Conservation (phyloP, 192 early-diverging fungal species). For the Coemansia sp. region DNA sequence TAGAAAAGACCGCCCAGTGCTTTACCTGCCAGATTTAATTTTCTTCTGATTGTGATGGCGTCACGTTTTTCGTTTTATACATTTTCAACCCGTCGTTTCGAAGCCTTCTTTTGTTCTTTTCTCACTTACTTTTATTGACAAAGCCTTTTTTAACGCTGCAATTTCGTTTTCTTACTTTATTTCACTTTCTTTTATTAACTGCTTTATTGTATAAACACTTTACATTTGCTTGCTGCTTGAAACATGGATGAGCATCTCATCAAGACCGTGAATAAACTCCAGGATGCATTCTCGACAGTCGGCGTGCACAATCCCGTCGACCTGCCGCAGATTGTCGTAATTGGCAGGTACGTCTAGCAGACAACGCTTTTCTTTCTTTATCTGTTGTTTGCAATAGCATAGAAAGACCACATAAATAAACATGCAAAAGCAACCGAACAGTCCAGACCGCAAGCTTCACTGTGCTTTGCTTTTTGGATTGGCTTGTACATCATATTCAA, state of each 20-base stretch:
- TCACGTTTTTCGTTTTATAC: too few species aligned
- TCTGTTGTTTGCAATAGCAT: not conserved
- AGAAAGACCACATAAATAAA: not conserved
- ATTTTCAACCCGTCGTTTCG: too few species aligned
- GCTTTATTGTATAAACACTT: not conserved
- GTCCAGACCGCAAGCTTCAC: too few species aligned
- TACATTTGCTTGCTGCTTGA: constrained; percentile 1
- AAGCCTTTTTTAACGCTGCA: not conserved
- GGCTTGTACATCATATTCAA: too few species aligned
- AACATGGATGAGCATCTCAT: constrained; percentile 62
- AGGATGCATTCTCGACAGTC: constrained; percentile 86
- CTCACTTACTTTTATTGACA: not conserved
- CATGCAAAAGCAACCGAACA: too few species aligned
- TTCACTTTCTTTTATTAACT: constrained; percentile 5
- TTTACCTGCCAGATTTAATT: not conserved
- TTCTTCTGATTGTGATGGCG: not conserved
- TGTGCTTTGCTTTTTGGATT: too few species aligned
- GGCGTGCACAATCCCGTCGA: constrained; percentile 89
- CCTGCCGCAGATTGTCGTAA: constrained; percentile 84
- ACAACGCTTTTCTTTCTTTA: not conserved
- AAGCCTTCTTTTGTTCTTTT: not conserved
- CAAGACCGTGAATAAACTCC: constrained; percentile 78
- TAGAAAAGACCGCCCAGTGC: too few species aligned
- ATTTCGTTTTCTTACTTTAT: not conserved
- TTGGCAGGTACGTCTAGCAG: constrained; percentile 58